These are phyloP conservation scores for Eucalyptus tenuipes DNA, from an alignment of 345 rosid species.

Conservation along the genomic window DNA sequence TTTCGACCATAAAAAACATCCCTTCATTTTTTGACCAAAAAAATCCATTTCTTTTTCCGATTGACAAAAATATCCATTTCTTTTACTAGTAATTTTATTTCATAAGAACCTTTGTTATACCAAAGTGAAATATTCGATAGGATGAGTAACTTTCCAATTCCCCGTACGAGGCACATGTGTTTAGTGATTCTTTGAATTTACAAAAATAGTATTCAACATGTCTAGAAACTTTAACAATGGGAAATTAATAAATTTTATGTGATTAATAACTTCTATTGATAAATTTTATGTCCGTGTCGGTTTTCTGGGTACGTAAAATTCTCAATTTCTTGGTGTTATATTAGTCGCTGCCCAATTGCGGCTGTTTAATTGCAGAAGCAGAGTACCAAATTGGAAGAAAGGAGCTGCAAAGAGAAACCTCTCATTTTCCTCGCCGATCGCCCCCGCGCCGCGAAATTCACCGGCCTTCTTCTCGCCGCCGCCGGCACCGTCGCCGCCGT, in stretches of 20 bases:
- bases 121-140: not conserved
- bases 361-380: not conserved
- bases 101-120: not conserved
- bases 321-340: not conserved
- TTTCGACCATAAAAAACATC: too few relatives aligned
- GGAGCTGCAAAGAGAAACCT: not conserved
- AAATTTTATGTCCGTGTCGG: not conserved
- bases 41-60: too few relatives aligned
- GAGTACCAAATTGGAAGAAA: not conserved
- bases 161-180: not conserved
- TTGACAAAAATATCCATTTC: not conserved
- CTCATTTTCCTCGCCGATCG: not conserved
- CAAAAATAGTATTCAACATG: not conserved
- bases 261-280: not conserved
- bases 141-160: not conserved
- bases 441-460: not conserved
- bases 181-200: not conserved
- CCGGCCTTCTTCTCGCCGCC: not conserved
- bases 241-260: not conserved
- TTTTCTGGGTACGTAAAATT: not conserved
- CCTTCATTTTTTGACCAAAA: too few relatives aligned
- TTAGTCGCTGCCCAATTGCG: not conserved
- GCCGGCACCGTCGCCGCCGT: not conserved
- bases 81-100: not conserved
- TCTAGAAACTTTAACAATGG: not conserved